Evolutionary conservation across 768 basidiomycete genomes (phyloP).

Genomic region (Lyophyllum shimeji): DNA sequence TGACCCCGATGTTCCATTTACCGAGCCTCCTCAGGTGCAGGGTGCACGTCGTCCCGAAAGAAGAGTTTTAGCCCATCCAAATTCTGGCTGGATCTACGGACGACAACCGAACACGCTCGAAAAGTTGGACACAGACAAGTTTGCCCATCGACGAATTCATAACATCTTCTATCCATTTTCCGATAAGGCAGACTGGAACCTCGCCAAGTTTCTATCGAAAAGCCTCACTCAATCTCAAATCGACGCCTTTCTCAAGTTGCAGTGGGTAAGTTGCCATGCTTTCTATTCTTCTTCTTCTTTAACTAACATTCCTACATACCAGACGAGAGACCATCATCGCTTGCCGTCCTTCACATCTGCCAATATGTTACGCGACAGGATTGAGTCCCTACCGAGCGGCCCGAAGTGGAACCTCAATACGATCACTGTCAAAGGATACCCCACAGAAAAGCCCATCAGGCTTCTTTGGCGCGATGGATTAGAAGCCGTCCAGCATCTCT

Average conservation of each 20-base stretch:
- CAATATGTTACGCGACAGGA: neutral
- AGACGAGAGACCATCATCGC: neutral
- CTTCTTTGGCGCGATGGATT: neutral
- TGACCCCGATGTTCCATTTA: neutral
- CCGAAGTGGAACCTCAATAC: neutral
- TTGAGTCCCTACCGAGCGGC: neutral
- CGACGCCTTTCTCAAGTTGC: neutral
- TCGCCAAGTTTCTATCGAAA: neutral
- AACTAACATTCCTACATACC: neutral
- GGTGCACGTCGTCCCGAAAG: neutral
- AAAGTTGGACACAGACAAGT: neutral
- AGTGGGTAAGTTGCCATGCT: neutral
- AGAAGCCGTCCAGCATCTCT: neutral
- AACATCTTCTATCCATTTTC: neutral
- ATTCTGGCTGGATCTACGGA: neutral
- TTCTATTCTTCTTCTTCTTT: neutral
- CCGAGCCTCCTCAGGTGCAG: neutral
- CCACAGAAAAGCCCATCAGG: neutral
- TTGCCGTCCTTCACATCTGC: neutral
- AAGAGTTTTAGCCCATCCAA: neutral
- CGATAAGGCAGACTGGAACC: neutral
- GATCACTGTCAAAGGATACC: neutral
- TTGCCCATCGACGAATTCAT: neutral
- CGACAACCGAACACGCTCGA: neutral
- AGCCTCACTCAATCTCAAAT: neutral